phyloP scores from a whole-genome alignment of 305 asterid genomes.

The Ilex paraguariensis region DNA sequence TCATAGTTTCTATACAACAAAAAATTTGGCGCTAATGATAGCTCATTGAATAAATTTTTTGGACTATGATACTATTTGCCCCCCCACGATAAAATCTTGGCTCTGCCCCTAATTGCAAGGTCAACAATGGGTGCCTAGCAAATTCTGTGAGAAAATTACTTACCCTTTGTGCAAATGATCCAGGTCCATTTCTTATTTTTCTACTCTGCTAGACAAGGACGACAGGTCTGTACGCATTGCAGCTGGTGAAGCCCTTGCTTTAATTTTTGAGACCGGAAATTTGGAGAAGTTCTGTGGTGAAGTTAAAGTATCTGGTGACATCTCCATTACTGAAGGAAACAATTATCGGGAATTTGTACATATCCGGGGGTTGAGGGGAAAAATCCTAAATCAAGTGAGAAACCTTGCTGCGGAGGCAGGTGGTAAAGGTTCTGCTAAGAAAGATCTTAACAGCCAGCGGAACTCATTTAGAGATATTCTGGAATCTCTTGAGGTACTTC shows the following conservation, averaged over 20 bases:
- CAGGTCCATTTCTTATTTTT: constrained; percentile 72
- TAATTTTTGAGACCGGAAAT: constrained; percentile 75
- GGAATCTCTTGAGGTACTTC: not conserved
- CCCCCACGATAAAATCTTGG: too few relatives aligned
- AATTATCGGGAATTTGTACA: constrained; percentile 45
- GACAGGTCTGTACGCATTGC: constrained; percentile 81
- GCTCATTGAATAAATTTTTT: too few relatives aligned
- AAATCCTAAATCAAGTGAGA: constrained; percentile 69
- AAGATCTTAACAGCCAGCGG: constrained; percentile 86
- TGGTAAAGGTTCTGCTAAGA: constrained; percentile 89
- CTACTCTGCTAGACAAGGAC: constrained; percentile 80
- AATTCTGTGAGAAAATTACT: not conserved
- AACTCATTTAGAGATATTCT: constrained; percentile 47
- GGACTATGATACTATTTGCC: too few relatives aligned
- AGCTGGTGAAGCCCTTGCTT: constrained; percentile 93
- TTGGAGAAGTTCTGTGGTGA: constrained; percentile 73
- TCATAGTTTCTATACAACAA: too few relatives aligned
- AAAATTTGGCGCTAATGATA: too few relatives aligned
- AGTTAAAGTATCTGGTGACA: constrained; percentile 43
- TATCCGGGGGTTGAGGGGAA: constrained; percentile 66
- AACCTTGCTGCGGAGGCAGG: constrained; percentile 85
- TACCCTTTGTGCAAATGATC: constrained; percentile 17
- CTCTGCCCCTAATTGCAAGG: not conserved
- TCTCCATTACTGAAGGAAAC: constrained; percentile 41
- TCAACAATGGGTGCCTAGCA: not conserved